Percentiles rank a stretch among this genome's conserved stretches.
phyloP scores from a whole-genome alignment of 2,329 filamentous ascomycete genomes.

The Uncinocarpus reesii region DNA sequence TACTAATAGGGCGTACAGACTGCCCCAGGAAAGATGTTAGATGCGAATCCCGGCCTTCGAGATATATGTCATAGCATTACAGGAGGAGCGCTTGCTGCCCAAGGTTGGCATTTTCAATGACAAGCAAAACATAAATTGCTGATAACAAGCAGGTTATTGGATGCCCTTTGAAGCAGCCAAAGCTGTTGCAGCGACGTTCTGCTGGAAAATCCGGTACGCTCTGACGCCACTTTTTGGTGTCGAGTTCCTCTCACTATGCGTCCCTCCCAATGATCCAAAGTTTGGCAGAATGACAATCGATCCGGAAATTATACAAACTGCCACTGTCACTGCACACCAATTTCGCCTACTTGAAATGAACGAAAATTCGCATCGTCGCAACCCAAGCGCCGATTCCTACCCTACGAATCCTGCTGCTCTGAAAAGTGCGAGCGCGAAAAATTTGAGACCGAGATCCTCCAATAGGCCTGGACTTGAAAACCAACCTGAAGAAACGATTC shows the following conservation, averaged over 20 bases:
- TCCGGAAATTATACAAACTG: slow-evolving; percentile 19
- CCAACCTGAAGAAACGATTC: background rate
- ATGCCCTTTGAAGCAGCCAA: slow-evolving; percentile 81
- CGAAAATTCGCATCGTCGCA: background rate
- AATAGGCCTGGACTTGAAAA: too few species aligned
- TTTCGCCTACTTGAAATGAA: slow-evolving; percentile 17
- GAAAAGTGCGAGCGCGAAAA: slow-evolving; percentile 1
- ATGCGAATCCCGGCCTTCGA: slow-evolving; percentile 66
- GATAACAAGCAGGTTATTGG: slow-evolving; percentile 71
- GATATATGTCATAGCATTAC: slow-evolving; percentile 94
- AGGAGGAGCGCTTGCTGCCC: slow-evolving; percentile 76
- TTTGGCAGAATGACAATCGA: slow-evolving; percentile 22
- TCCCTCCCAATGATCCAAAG: slow-evolving; percentile 48
- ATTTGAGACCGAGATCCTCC: too few species aligned
- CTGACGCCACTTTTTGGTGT: slow-evolving; percentile 85
- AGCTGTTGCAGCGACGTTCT: slow-evolving; percentile 83
- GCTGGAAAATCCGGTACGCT: slow-evolving; percentile 69
- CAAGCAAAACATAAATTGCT: slow-evolving; percentile 12
- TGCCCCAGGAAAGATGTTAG: slow-evolving; percentile 72
- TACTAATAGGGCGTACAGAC: slow-evolving; percentile 49
- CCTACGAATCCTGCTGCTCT: background rate
- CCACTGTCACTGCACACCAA: slow-evolving; percentile 19
- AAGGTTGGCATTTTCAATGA: too few species aligned
- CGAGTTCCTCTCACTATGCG: slow-evolving; percentile 64
- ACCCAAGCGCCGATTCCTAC: background rate